Evolutionary conservation across 2,329 filamentous ascomycete species (phyloP), one percentile per base, ranked within the genome.

Genomic region (Tolypocladium inflatum): DNA sequence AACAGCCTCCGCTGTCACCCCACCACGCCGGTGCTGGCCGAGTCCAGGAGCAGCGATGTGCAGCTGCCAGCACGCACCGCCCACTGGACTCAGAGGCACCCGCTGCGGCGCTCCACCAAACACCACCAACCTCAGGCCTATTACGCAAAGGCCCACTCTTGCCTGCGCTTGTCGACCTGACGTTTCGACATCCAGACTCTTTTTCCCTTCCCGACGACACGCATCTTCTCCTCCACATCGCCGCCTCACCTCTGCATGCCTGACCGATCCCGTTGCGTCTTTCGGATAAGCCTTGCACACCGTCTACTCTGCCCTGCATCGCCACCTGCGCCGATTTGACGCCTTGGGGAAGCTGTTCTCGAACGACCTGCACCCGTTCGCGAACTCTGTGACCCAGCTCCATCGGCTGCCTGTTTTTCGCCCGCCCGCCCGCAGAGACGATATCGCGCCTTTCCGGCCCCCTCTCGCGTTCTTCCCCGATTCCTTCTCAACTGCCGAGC

Each of bases 311-410:
- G n/a, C 11, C n/a, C 55, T 41, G 43, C 55, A 39, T 41, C 30
- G 52, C 45, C 50, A 4, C 21, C 54, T 55, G 55, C 38, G 43
- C 57, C 61, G 26, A 52, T 54, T 59, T 55, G 58, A 45, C 59
- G 39, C 52, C 51, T 52, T 54, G 42, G 48, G 33, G 42, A 54
- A 73, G 68, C 71, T 73, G 64, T 68, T 69, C 63, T 61, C 65
- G 67, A 71, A 67, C 72, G 73, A 70, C 72, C 72, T 76, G 73
- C 73, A 76, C 74, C 65, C 71, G 70, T 68, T 69, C 69, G 68
- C 60, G 68, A 64, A 70, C 64, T 63, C 61, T 63, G 63, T 58
- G 58, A 55, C 58, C 62, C 57, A 59, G 57, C 52, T 50, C 59
- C 58, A 33, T 42, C 57, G 54, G 54, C 55, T 39, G 51, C 43